Conservation (phyloP, 176 grass and related monocot genomes). For the Triticum monococcum region DNA sequence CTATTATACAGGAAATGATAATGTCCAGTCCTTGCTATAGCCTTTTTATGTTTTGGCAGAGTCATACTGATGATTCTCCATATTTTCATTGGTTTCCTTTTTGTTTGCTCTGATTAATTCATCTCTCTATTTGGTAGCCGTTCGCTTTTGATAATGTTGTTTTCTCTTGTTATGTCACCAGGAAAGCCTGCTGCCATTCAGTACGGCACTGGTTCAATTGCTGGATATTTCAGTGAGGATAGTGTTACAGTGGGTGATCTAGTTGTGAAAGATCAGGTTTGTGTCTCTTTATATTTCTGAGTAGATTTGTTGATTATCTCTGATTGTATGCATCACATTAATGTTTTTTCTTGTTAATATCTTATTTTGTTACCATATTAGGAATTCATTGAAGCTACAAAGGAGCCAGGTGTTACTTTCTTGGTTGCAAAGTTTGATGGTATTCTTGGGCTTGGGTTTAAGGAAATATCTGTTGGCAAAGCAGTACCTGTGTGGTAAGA, state of each 20-base stretch:
- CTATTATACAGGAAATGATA: too few relatives aligned
- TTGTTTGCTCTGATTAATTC: not conserved
- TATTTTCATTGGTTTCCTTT: not conserved
- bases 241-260: constrained; percentile 70
- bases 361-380: constrained; percentile 14
- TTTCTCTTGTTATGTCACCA: constrained; percentile 38
- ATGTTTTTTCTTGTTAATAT: not conserved
- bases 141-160: constrained; percentile 8
- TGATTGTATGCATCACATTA: not conserved
- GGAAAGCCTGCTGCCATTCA: constrained; percentile 82
- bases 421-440: constrained; percentile 92
- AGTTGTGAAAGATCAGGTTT: constrained; percentile 73
- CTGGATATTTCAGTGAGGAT: constrained; percentile 86
- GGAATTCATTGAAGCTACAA: constrained; percentile 95
- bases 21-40: not conserved
- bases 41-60: too few relatives aligned
- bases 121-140: not conserved
- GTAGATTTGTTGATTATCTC: constrained; percentile 1
- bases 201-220: constrained; percentile 85
- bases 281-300: not conserved
- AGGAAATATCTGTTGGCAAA: constrained; percentile 94
- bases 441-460: constrained; percentile 91
- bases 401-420: constrained; percentile 81
- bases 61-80: not conserved
- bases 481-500: constrained; percentile 77